These are phyloP conservation scores for Geotrichum restrictum DNA, from an alignment of 1,139 yeast genomes.

Conservation along the genomic window DNA sequence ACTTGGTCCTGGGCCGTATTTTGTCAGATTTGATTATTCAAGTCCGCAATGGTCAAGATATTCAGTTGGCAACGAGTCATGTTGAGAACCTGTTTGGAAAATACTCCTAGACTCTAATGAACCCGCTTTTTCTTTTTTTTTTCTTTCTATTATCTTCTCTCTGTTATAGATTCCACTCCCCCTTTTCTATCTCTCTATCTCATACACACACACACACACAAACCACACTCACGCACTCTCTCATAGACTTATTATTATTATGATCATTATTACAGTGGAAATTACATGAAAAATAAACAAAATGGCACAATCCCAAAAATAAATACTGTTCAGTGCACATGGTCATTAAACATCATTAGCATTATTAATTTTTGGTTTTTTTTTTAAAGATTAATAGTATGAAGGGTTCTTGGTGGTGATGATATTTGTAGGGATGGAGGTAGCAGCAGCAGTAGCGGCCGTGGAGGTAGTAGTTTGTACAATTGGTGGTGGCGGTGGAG, in stretches of 20 bases:
- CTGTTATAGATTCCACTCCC: too few species aligned
- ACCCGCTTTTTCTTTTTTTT: background rate
- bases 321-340: background rate
- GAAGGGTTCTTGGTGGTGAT: background rate
- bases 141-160: background rate
- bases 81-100: slow-evolving; percentile 14
- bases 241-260: background rate
- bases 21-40: slow-evolving; percentile 15
- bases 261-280: background rate
- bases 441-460: background rate
- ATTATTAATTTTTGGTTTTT: background rate
- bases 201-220: too few species aligned
- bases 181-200: too few species aligned
- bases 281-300: background rate
- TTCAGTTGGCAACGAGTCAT: slow-evolving; percentile 13
- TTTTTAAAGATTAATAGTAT: background rate
- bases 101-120: background rate
- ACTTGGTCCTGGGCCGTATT: slow-evolving; percentile 7
- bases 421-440: background rate
- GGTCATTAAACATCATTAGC: slow-evolving; percentile 5
- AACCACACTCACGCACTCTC: background rate
- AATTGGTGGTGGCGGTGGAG: slow-evolving; percentile 19
- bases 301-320: background rate
- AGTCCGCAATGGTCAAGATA: slow-evolving; percentile 16
- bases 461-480: slow-evolving; percentile 1